These are phyloP conservation scores for Vanrija pseudolonga DNA, from an alignment of 1,284 basidiomycete genomes.

Conservation along the genomic window DNA sequence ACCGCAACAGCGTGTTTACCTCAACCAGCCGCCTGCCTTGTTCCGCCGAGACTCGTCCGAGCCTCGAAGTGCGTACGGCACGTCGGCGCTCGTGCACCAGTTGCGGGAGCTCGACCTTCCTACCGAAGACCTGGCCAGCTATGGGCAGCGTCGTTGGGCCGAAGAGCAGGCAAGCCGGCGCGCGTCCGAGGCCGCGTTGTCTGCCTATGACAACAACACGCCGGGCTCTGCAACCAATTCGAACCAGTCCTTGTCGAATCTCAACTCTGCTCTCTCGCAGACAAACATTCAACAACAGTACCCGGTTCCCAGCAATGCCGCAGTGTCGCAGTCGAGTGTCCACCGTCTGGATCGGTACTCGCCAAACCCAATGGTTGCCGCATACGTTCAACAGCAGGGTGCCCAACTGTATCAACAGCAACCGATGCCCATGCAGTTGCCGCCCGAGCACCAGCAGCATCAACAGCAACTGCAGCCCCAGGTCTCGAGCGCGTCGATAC, in stretches of 20 bases:
- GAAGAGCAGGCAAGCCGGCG: conserved; percentile 7
- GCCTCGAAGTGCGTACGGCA: conserved; percentile 13
- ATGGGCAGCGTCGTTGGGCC: conserved; percentile 34
- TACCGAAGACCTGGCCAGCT: conserved; percentile 47
- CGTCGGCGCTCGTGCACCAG: conserved; percentile 47
- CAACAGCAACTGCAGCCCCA: too few species aligned
- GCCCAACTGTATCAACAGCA: not conserved
- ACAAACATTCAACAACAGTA: not conserved
- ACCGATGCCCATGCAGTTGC: not conserved
- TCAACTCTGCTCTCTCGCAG: conserved; percentile 14
- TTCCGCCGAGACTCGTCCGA: conserved; percentile 1
- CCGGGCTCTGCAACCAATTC: not conserved
- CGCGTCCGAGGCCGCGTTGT: too few species aligned
- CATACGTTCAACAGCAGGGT: conserved; percentile 17
- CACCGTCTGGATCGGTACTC: not conserved
- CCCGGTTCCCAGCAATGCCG: conserved; percentile 16
- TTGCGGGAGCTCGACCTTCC: conserved; percentile 49
- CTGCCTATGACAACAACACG: too few species aligned
- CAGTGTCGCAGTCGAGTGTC: conserved; percentile 7
- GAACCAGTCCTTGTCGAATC: conserved; percentile 22
- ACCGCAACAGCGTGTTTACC: conserved; percentile 7
- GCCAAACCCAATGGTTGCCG: conserved; percentile 19
- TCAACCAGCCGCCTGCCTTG: not conserved
- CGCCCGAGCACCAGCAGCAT: not conserved
- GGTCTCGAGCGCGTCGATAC: too few species aligned